Evolutionary conservation across 2,329 filamentous ascomycete genomes (phyloP).

Genomic region (Epichloe coenophiala): DNA sequence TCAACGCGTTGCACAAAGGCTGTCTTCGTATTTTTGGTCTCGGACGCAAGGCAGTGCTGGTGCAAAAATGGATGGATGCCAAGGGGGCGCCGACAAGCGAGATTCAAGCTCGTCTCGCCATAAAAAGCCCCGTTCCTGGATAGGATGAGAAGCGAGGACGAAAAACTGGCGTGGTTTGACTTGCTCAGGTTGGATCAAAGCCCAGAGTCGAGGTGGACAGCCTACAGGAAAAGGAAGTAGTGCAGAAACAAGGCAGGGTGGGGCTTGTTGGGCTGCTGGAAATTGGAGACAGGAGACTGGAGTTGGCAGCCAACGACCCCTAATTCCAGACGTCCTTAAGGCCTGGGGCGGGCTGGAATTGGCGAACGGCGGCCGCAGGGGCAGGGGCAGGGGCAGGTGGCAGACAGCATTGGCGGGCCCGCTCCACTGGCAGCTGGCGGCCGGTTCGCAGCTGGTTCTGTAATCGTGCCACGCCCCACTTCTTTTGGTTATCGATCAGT

Average conservation of each 20-base stretch:
- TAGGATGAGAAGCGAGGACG: neutral
- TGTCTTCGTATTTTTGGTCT: neutral
- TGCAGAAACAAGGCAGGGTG: neutral
- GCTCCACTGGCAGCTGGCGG: neutral
- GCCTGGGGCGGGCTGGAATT: too few species aligned
- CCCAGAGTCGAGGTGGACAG: neutral
- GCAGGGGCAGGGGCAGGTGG: neutral
- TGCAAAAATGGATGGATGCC: neutral
- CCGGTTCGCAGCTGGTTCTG: neutral
- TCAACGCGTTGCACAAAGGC: neutral
- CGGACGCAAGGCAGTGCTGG: constrained; percentile 1
- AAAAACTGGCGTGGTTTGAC: neutral
- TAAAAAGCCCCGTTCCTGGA: neutral
- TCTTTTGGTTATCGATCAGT: too few species aligned
- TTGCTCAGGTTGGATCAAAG: neutral
- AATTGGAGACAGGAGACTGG: too few species aligned
- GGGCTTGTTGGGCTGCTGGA: too few species aligned
- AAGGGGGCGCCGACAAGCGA: constrained; percentile 1
- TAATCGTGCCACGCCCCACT: too few species aligned
- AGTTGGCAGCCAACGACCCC: too few species aligned
- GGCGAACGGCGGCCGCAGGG: neutral
- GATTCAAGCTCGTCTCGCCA: neutral
- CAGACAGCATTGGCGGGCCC: neutral
- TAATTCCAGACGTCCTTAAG: too few species aligned
- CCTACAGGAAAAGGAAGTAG: neutral